Evolutionary conservation across 495 filamentous ascomycete genomes (phyloP).

Genomic region (Massariosphaeria phaeospora): DNA sequence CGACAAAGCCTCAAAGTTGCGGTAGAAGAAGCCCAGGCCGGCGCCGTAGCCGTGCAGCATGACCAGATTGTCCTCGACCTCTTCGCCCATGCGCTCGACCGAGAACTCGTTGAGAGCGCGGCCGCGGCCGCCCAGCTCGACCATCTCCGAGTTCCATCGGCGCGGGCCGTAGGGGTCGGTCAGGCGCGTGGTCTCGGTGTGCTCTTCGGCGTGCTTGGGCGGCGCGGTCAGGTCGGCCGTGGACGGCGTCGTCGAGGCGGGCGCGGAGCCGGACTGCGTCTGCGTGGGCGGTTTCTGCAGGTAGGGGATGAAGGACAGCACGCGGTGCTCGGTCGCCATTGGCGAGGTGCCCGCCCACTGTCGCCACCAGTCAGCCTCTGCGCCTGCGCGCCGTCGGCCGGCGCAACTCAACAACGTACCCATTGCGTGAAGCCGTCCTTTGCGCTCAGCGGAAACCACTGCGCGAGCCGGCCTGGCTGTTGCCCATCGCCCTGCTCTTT

Average conservation of each 20-base stretch:
- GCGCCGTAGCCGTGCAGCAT: conserved; percentile 98
- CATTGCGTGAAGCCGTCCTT: conserved; percentile 90
- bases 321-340: conserved; percentile 80
- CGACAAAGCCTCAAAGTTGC: conserved; percentile 86
- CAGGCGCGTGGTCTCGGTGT: conserved; percentile 49
- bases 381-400: neutral
- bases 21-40: conserved; percentile 94
- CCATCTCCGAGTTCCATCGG: conserved; percentile 78
- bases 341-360: conserved; percentile 82
- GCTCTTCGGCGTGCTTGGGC: conserved; percentile 42
- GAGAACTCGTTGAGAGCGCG: conserved; percentile 89
- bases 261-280: conserved; percentile 56
- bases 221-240: conserved; percentile 40
- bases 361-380: conserved; percentile 11
- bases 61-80: conserved; percentile 76
- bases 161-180: conserved; percentile 82
- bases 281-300: conserved; percentile 70
- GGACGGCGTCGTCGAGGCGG: conserved; percentile 39
- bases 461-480: conserved; percentile 30
- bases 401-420: conserved; percentile 50
- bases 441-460: conserved; percentile 79
- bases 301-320: conserved; percentile 82
- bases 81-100: conserved; percentile 75
- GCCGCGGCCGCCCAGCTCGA: conserved; percentile 77
- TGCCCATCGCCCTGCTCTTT: conserved; percentile 37